Base-by-base conservation (phyloP, 2,329 filamentous ascomycete genomes). In the Nemania sp. region DNA sequence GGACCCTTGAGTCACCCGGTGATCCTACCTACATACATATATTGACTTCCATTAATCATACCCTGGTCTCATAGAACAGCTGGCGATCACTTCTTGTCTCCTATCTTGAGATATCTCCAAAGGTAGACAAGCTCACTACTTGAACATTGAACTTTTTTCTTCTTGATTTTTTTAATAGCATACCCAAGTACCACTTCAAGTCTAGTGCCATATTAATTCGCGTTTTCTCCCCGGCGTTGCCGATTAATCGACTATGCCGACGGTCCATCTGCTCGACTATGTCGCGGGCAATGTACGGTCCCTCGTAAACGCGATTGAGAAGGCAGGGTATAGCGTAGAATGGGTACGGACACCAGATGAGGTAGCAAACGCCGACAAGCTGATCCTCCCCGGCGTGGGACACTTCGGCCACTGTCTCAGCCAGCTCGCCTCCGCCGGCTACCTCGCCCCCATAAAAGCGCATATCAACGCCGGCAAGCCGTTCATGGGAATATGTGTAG, bases 401-500 rank as follows among this genome's bases (percentile, higher is more conserved):
- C 95, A 99, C 85, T 99, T 98, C 77, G 96, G 96, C 69, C 94
- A 99, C 85, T 99, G 96, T 81, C 85, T 98, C 72, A 89, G 89
- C 29, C 94, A 97, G 78, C 90, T 99, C 73, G 85, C 90, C 18
- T 87, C 89, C 49, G 93, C 93, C 43, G 93, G 92, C 71, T 99
- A 94, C 81, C 84, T 95, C 62, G 92, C 93, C 67, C 92, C 94
- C 10, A 91, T 99, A 72, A 89, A 86, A 73, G 86, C 89, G 72
- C 94, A 98, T 82, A 94, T 99, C 75, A 86, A 89, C 60, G 87
- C 92, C 15, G 94, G 94, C n/a, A 98, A 98, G 81, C 94, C 95
- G 15, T 98, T 99, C 79, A 97, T 99, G 91, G 94, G 92, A 57
- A 97, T 99, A 77, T 99, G 96, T 77, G 96, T 99, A 62, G 96